phyloP scores from a whole-genome alignment of 2,329 filamentous ascomycete species.

The Diaporthe australafricana region DNA sequence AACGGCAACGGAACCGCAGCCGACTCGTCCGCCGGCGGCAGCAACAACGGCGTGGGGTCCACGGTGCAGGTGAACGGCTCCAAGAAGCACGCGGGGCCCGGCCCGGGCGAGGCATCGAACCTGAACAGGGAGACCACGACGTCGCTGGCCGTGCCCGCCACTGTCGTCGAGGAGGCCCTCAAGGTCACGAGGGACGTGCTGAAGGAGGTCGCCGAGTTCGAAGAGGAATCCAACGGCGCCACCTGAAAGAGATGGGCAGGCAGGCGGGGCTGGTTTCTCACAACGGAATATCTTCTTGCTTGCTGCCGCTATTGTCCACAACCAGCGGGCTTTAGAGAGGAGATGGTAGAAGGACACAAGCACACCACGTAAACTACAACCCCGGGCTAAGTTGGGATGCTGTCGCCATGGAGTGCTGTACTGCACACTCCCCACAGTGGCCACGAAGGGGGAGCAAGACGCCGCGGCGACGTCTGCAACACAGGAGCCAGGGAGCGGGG shows the following conservation, averaged over 20 bases:
- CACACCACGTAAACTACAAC: background rate
- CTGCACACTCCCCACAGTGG: background rate
- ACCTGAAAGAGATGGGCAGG: constrained; percentile 27
- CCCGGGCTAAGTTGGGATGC: background rate
- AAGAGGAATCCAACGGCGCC: constrained; percentile 41
- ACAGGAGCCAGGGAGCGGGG: background rate
- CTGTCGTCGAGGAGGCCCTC: constrained; percentile 72
- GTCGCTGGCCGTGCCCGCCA: constrained; percentile 67
- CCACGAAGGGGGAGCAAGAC: background rate
- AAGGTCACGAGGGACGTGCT: constrained; percentile 69
- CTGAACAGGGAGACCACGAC: constrained; percentile 40
- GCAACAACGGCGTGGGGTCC: constrained; percentile 29
- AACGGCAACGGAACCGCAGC: constrained; percentile 42
- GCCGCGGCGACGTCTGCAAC: background rate
- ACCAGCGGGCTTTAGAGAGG: background rate
- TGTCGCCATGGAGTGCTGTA: background rate
- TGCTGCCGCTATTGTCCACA: background rate
- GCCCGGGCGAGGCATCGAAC: constrained; percentile 38
- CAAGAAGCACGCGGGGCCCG: constrained; percentile 41
- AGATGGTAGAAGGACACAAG: background rate
- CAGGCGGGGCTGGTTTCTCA: background rate
- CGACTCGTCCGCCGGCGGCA: background rate
- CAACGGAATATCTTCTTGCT: background rate
- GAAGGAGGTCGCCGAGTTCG: constrained; percentile 60
- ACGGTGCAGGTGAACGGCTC: constrained; percentile 45